A percentile compares a stretch with the other conserved stretches of the same genome.
phyloP scores from a whole-genome alignment of 805 yeast genomes.

The Scheffersomyces lignosus region DNA sequence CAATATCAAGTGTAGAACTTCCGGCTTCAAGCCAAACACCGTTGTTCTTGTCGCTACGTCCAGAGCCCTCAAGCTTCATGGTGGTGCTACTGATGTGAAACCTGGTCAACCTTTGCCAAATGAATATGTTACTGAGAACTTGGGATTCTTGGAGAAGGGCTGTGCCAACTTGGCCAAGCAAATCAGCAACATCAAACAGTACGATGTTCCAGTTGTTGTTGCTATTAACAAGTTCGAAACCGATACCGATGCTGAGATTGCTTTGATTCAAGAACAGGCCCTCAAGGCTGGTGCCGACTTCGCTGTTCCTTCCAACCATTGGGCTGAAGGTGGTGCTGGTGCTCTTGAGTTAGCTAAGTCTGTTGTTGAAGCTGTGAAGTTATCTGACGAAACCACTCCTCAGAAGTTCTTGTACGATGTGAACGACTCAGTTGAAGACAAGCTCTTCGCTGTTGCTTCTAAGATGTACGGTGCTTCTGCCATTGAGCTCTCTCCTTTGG shows the following conservation, averaged over 20 bases:
- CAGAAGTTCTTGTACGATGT: conserved; percentile 66
- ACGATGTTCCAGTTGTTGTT: conserved; percentile 90
- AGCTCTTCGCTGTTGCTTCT: conserved; percentile 74
- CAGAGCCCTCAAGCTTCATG: conserved; percentile 94
- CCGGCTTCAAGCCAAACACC: conserved; percentile 84
- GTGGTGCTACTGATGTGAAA: conserved; percentile 95
- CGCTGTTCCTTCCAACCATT: conserved; percentile 89
- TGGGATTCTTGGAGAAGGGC: conserved; percentile 74
- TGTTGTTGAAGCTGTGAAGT: conserved; percentile 67
- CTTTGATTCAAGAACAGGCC: conserved; percentile 76
- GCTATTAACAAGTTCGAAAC: conserved; percentile 88
- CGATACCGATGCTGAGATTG: conserved; percentile 80
- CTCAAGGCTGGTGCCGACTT: conserved; percentile 89
- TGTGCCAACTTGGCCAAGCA: conserved; percentile 89
- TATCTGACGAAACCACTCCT: conserved; percentile 33
- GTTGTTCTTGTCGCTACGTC: conserved; percentile 95
- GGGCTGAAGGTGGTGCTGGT: conserved; percentile 95
- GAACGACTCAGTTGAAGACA: conserved; percentile 73
- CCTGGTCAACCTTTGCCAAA: conserved; percentile 87
- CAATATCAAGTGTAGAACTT: conserved; percentile 91
- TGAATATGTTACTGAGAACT: conserved; percentile 78
- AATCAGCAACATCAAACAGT: conserved; percentile 78
- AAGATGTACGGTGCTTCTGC: conserved; percentile 92
- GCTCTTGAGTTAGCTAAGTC: conserved; percentile 82
- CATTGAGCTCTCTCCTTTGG: conserved; percentile 79